A percentile compares a stretch with the other conserved stretches of the same genome.
These are phyloP conservation scores for Diaporthe sp. DNA, from an alignment of 2,329 filamentous ascomycete genomes.

Conservation along the genomic window DNA sequence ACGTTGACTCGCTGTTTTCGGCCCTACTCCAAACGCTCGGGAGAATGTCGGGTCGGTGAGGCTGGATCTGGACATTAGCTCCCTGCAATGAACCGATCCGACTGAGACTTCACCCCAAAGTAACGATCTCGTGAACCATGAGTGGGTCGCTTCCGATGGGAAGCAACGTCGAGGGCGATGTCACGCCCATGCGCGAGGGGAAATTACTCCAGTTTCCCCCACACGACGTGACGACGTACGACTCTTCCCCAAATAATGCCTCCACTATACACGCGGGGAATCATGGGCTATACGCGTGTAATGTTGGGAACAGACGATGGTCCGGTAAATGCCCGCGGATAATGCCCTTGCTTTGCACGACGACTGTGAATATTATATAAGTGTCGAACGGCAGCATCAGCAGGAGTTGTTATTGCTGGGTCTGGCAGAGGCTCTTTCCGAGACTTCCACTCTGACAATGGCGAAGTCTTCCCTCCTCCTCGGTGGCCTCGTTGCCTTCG, in stretches of 20 bases:
- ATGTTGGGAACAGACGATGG: background rate
- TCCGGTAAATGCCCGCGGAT: background rate
- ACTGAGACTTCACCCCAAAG: background rate
- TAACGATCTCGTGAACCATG: background rate
- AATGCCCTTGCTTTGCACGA: background rate
- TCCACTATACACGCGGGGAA: conserved; percentile 16
- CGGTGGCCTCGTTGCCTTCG: background rate
- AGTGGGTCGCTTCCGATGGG: conserved; percentile 10
- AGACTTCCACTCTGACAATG: background rate
- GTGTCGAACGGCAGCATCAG: background rate
- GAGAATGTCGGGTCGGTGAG: conserved; percentile 1
- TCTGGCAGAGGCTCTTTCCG: background rate
- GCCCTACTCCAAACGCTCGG: conserved; percentile 4
- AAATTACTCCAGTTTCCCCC: background rate
- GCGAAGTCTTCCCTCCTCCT: conserved; percentile 14
- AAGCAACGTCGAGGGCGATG: background rate
- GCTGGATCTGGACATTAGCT: background rate
- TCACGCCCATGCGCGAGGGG: background rate
- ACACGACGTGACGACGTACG: background rate
- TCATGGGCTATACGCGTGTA: background rate
- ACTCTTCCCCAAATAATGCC: background rate
- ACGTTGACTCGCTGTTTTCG: conserved; percentile 3
- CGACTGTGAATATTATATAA: background rate
- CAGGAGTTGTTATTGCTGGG: background rate
- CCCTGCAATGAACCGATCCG: background rate